These are phyloP conservation scores for Aphelidium insulamus DNA, from an alignment of 371 early-diverging fungal species.

Conservation along the genomic window DNA sequence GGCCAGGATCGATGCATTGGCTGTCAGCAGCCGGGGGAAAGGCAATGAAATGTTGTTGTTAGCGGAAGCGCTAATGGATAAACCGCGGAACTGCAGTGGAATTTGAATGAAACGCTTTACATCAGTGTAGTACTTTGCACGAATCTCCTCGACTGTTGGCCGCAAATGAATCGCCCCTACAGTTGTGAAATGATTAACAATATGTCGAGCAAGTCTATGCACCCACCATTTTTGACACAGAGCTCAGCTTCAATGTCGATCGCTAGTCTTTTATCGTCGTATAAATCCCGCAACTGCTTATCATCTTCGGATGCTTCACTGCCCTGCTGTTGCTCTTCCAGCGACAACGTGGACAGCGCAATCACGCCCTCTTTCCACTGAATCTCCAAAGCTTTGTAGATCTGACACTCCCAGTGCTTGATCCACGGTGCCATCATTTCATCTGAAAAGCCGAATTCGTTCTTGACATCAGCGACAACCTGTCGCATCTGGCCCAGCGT, in stretches of 20 bases:
- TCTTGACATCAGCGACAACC: slow-evolving; percentile 8
- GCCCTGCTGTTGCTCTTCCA: too few species aligned
- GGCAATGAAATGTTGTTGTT: too few species aligned
- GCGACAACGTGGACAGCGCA: too few species aligned
- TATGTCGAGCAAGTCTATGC: too few species aligned
- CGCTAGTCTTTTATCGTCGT: too few species aligned
- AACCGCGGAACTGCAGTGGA: slow-evolving; percentile 16
- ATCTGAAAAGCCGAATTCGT: slow-evolving; percentile 7
- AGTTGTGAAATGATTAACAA: too few species aligned
- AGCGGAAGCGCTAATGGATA: too few species aligned
- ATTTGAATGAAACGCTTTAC: slow-evolving; percentile 24
- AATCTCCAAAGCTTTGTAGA: slow-evolving; percentile 23
- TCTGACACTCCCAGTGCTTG: slow-evolving; percentile 23
- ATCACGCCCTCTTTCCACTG: too few species aligned
- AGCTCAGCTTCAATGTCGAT: slow-evolving; percentile 23
- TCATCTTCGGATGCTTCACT: too few species aligned
- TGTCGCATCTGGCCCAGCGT: slow-evolving; percentile 11
- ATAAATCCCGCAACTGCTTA: too few species aligned
- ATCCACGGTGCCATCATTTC: slow-evolving; percentile 17
- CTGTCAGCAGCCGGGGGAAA: neutral
- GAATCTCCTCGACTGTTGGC: slow-evolving; percentile 23
- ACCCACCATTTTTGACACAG: too few species aligned
- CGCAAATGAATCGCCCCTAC: slow-evolving; percentile 19
- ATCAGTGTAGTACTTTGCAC: slow-evolving; percentile 26
- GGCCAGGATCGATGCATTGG: slow-evolving; percentile 9